Evolutionary conservation across 768 basidiomycete genomes (phyloP), one percentile per base, ranked within the genome.

Genomic region (Amanita pseudoporphyria): DNA sequence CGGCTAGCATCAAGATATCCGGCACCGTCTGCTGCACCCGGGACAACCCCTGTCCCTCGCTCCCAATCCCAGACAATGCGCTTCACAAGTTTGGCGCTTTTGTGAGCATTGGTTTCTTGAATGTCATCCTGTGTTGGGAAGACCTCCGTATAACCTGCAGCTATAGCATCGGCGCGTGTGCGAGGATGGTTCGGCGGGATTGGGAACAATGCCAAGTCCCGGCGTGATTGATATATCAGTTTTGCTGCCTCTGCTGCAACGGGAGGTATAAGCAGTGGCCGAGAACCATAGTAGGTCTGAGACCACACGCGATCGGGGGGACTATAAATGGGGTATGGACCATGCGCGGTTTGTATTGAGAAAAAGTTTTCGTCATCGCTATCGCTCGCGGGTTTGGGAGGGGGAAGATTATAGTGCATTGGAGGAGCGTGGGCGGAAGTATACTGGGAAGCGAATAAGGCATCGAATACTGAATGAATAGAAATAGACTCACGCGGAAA

Each of bases 81-180:
- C 19, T 56, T 54, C 2, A 65, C 64, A 3, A 68, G 59, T 22
- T 58, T 52, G 13, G 63, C 63, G 9, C 60, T 62, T 53, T 67
- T 66, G 16, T 60, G 60, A 33, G 66, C 60, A 54, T 83, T 84
- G 55, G 81, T 62, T 54, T 84, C 81, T 13, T 63, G 58, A 18
- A 85, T 66, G 62, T 87, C 84, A 26, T 72, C 81, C 49, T 74
- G 73, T 0, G 80, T 84, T 0, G 75, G 76, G 0, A 66, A 62
- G 2, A 65, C 56, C 10, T 58, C 53, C 10, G 49, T 55, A n/a
- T 58, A 48, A 0, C 63, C 60, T 47, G 53, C 44, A 0, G 56
- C 59, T 1, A 53, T 28, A 3, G 58, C 60, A 4, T 62, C 60
- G 12, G 55, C 65, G 5, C 67, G 58, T 3, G 57, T 64, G 9